Evolutionary conservation across 2,329 filamentous ascomycete species (phyloP).

Genomic region (Fusarium poae): DNA sequence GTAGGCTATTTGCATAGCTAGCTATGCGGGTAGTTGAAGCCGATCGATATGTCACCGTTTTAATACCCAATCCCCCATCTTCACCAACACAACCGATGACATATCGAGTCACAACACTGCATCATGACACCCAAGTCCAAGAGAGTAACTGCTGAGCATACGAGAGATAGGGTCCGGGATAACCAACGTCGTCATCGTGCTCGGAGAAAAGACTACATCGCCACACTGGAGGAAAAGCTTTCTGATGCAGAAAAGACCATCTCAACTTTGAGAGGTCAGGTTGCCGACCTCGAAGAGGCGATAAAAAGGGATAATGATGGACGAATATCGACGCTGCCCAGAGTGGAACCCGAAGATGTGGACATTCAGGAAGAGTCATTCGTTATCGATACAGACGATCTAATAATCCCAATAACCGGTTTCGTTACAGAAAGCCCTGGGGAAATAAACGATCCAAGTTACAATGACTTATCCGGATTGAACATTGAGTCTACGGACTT

Average conservation of each 20-base stretch:
- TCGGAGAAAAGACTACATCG: slow-evolving; percentile 1
- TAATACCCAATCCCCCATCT: rapidly evolving
- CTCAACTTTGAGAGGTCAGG: neutral
- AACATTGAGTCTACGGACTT: neutral
- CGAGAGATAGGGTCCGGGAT: neutral
- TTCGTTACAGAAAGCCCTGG: neutral
- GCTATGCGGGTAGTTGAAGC: too few relatives aligned
- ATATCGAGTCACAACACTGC: neutral
- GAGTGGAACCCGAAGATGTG: neutral
- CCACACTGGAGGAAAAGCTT: neutral
- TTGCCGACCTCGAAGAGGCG: neutral
- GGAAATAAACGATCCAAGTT: too few relatives aligned
- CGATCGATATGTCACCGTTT: slow-evolving; percentile 10
- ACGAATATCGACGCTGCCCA: too few relatives aligned
- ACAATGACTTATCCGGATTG: neutral
- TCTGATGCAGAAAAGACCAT: neutral
- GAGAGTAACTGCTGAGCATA: neutral
- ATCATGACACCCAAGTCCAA: neutral
- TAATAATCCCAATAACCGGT: neutral
- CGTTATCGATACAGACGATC: too few relatives aligned
- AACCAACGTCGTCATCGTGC: slow-evolving; percentile 10
- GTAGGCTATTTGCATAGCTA: too few relatives aligned
- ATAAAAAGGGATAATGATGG: rapidly evolving
- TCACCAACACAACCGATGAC: neutral
- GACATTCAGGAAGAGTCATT: neutral